phyloP scores from a whole-genome alignment of 495 filamentous ascomycete species.

The Cercophora samala region DNA sequence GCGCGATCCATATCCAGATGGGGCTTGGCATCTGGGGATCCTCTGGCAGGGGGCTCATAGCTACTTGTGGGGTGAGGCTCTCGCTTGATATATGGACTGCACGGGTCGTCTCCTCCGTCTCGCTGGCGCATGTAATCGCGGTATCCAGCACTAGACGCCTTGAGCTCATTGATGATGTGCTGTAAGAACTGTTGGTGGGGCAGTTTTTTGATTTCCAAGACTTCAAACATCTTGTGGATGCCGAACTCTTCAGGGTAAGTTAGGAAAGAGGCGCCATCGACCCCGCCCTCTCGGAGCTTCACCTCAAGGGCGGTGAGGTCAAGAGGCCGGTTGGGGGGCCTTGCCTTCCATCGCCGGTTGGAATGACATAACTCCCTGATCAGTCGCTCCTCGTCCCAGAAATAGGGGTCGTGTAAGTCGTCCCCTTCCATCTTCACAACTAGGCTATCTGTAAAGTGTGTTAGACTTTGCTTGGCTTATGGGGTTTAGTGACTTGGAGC shows the following conservation, averaged over 20 bases:
- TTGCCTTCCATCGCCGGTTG: conserved; percentile 43
- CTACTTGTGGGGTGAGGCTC: not conserved
- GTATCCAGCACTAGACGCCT: conserved; percentile 33
- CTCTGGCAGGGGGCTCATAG: not conserved
- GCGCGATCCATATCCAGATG: not conserved
- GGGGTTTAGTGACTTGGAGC: not conserved
- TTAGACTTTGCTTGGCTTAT: not conserved
- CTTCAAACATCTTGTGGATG: conserved; percentile 25
- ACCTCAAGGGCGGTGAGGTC: conserved; percentile 49
- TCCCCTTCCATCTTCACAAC: conserved; percentile 23
- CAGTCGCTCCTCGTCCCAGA: conserved; percentile 66
- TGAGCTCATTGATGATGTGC: conserved; percentile 31
- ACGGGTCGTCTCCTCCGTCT: conserved; percentile 4
- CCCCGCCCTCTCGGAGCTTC: conserved; percentile 53
- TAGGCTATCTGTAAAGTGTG: not conserved
- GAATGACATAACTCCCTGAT: conserved; percentile 60
- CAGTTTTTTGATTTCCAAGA: conserved; percentile 33
- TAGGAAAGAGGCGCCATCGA: conserved; percentile 63
- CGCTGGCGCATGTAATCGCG: conserved; percentile 27
- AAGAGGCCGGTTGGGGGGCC: conserved; percentile 41
- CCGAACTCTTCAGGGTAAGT: conserved; percentile 33
- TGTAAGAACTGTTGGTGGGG: conserved; percentile 37
- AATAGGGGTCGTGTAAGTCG: conserved; percentile 55
- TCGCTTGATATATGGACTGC: conserved; percentile 8
- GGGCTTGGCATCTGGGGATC: not conserved